Percentiles rank a stretch among this genome's conserved stretches.
These are phyloP conservation scores for Sugiyamaella novakii DNA, from an alignment of 1,139 yeast genomes.

Conservation along the genomic window DNA sequence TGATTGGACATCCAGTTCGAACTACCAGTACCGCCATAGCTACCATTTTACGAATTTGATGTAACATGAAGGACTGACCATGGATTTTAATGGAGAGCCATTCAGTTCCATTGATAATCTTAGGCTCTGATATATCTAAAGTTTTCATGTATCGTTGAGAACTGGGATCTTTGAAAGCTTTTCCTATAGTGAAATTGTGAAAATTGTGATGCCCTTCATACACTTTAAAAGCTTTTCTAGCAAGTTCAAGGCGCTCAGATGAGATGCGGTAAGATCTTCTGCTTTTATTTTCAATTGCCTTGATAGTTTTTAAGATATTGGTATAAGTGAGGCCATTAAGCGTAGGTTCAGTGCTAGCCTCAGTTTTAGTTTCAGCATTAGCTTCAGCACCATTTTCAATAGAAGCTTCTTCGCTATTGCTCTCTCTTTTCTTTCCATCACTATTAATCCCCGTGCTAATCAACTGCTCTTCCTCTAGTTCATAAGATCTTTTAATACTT, in stretches of 20 bases:
- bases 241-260: conserved; percentile 57
- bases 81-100: conserved; percentile 96
- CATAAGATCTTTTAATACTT: conserved; percentile 43
- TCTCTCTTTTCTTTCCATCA: conserved; percentile 8
- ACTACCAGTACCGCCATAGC: conserved; percentile 89
- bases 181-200: conserved; percentile 93
- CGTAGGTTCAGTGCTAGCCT: conserved; percentile 11
- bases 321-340: conserved; percentile 3
- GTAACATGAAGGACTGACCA: conserved; percentile 98
- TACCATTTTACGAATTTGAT: conserved; percentile 97
- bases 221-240: conserved; percentile 68
- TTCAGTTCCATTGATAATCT: conserved; percentile 88
- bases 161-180: conserved; percentile 81
- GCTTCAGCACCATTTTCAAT: conserved; percentile 32
- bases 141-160: conserved; percentile 80
- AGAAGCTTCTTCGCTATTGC: conserved; percentile 3
- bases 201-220: conserved; percentile 91
- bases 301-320: conserved; percentile 55
- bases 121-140: conserved; percentile 83
- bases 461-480: conserved; percentile 35
- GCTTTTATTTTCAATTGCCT: conserved; percentile 64
- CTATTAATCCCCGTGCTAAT: conserved; percentile 18
- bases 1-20: conserved; percentile 80
- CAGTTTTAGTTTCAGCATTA: conserved; percentile 31
- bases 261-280: conserved; percentile 73